A percentile compares a stretch with the other conserved stretches of the same genome.
Conservation (phyloP, 31 red algal species). For the Asparagopsis taxiformis region DNA sequence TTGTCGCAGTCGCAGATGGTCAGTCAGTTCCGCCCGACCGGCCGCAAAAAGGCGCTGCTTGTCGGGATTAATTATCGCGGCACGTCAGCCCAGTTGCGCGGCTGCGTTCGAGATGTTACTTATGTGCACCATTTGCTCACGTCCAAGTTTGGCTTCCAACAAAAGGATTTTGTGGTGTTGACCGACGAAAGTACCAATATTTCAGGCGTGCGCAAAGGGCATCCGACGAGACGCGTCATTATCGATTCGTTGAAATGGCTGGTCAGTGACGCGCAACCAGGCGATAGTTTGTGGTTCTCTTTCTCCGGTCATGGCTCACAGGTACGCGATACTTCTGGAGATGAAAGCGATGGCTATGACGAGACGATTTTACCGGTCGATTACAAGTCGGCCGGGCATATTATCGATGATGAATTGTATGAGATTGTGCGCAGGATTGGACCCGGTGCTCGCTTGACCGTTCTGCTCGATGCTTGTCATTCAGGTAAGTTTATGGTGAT, state of each 20-base stretch:
- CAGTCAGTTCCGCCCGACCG: slow-evolving; percentile 52
- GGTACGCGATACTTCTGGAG: slow-evolving; percentile 46
- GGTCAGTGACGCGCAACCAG: slow-evolving; percentile 17
- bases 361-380: slow-evolving; percentile 66
- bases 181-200: slow-evolving; percentile 53
- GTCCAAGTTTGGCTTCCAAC: slow-evolving; percentile 49
- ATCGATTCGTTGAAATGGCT: slow-evolving; percentile 52
- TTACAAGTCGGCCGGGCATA: slow-evolving; percentile 62
- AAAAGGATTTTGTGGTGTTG: slow-evolving; percentile 56
- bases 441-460: slow-evolving; percentile 52
- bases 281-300: slow-evolving; percentile 67
- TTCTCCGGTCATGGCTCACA: slow-evolving; percentile 72
- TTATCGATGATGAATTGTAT: slow-evolving; percentile 68
- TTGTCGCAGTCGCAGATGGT: not conserved
- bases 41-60: slow-evolving; percentile 51
- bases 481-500: slow-evolving; percentile 24
- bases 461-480: slow-evolving; percentile 73
- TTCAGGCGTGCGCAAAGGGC: slow-evolving; percentile 29
- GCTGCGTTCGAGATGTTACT: slow-evolving; percentile 77
- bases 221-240: slow-evolving; percentile 45
- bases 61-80: slow-evolving; percentile 78
- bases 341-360: slow-evolving; percentile 73
- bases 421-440: slow-evolving; percentile 43
- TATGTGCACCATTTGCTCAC: slow-evolving; percentile 65
- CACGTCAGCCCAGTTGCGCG: slow-evolving; percentile 34